Evolutionary conservation across 2,329 filamentous ascomycete genomes (phyloP), one percentile per base, ranked within the genome.

Genomic region (Pseudogymnoascus sp.): DNA sequence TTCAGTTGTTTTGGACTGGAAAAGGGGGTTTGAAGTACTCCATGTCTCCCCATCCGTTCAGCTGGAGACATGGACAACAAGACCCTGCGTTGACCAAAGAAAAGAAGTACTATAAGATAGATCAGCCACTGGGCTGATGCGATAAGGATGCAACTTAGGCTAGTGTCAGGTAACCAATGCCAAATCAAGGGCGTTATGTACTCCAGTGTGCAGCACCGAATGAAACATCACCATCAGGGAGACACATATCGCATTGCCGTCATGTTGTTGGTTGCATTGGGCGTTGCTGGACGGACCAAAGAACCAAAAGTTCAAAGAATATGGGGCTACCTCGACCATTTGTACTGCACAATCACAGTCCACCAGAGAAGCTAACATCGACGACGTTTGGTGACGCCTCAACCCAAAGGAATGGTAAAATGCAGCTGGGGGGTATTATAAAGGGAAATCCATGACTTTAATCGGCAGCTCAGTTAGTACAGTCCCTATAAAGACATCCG

Each of bases 71-170:
- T 21, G 10, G 51, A 28, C 28, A 57, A 57, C 51, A 21, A 34
- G 51, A 14, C 51, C 51, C 51, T 57, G 51, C 51, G 28, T 57
- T 21, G 14, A 57, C 51, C 13, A 21, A 57, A 6, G 10, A 34
- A 57, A 21, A 14, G n/a, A 57, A 21, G 28, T 57, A 23, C 48
- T 34, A 57, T 57, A 13, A 34, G n/a, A 10, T 36, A 57, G 51
- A 57, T 57, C 28, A 36, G 51, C 28, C n/a, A 57, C 51, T 57
- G 10, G 21, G 11, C 28, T 7, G 28, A 21, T 14, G 28, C 51
- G 51, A 57, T 57, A 36, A 57, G 51, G 28, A 57, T 57, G 51
- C 51, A 34, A 21, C 51, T 57, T 34, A 57, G 51, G 28, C 51
- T 57, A 57, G 51, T 57, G 51, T 36, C 11, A 31, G 28, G 16